These are phyloP conservation scores for Magnaporthiopsis incrustans DNA, from an alignment of 2,329 filamentous ascomycete species.

Conservation along the genomic window DNA sequence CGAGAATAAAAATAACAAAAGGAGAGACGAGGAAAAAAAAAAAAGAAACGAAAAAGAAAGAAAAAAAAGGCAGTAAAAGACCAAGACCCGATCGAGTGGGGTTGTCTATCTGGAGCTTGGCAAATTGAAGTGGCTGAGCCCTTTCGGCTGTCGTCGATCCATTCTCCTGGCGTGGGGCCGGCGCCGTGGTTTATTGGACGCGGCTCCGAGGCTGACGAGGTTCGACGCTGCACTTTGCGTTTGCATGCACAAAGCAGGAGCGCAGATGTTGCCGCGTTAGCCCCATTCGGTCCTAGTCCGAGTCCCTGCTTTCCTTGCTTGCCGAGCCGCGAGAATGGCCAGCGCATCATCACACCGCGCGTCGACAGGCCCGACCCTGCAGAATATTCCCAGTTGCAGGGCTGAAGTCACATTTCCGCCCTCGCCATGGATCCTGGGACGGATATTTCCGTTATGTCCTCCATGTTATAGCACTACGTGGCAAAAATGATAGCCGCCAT, in stretches of 20 bases:
- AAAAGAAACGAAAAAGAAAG: slow-evolving; percentile 6
- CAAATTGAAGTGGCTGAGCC: neutral
- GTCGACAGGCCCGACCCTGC: neutral
- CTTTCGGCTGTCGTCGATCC: neutral
- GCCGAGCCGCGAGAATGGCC: neutral
- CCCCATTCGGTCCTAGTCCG: neutral
- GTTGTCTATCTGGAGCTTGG: neutral
- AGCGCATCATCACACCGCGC: neutral
- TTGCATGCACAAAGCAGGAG: neutral
- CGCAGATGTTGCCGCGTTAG: neutral
- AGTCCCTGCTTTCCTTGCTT: no score
- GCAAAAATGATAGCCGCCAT: neutral
- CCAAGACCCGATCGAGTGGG: neutral
- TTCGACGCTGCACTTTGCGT: neutral
- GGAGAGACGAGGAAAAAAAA: neutral
- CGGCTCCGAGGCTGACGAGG: neutral
- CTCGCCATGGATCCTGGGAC: neutral
- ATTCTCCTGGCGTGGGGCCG: neutral
- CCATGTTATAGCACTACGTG: neutral
- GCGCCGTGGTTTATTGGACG: neutral
- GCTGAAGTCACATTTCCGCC: neutral
- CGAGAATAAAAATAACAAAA: slow-evolving; percentile 6
- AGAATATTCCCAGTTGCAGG: neutral
- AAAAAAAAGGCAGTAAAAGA: slow-evolving; percentile 4
- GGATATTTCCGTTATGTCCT: neutral